Conservation (phyloP, 2,329 filamentous ascomycete species). For the Tolypocladium capitatum region DNA sequence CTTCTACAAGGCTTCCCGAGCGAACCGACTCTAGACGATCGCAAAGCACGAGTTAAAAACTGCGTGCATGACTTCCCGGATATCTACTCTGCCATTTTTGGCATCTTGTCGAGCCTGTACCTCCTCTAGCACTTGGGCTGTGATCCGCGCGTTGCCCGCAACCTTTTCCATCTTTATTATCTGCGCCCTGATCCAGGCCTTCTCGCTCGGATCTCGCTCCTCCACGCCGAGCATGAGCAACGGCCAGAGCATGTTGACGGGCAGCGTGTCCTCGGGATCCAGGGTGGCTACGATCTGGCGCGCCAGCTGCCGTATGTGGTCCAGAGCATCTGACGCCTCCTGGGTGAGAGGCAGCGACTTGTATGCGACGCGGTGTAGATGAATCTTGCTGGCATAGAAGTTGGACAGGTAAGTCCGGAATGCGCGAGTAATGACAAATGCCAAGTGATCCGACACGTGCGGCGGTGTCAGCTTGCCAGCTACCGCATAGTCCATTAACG, state of each 20-base stretch:
- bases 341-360: slow-evolving; percentile 20
- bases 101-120: slow-evolving; percentile 23
- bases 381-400: slow-evolving; percentile 41
- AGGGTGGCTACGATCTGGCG: too few relatives aligned
- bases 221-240: slow-evolving; percentile 20
- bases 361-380: slow-evolving; percentile 44
- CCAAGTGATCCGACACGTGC: slow-evolving; percentile 34
- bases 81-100: slow-evolving; percentile 28
- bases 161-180: slow-evolving; percentile 35
- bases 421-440: slow-evolving; percentile 35
- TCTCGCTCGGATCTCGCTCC: slow-evolving; percentile 33
- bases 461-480: slow-evolving; percentile 34
- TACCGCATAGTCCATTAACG: slow-evolving; percentile 42
- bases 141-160: slow-evolving; percentile 29
- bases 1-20: too few relatives aligned
- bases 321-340: too few relatives aligned
- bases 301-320: too few relatives aligned
- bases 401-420: slow-evolving; percentile 43
- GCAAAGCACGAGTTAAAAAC: slow-evolving; percentile 40
- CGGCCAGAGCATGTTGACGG: too few relatives aligned
- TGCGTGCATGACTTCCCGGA: slow-evolving; percentile 31
- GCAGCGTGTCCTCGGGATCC: too few relatives aligned
- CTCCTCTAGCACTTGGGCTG: slow-evolving; percentile 31
- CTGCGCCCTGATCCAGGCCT: slow-evolving; percentile 35
- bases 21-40: slow-evolving; percentile 22